These are phyloP conservation scores for Irpex sp. DNA, from an alignment of 1,284 basidiomycete genomes.

Conservation along the genomic window DNA sequence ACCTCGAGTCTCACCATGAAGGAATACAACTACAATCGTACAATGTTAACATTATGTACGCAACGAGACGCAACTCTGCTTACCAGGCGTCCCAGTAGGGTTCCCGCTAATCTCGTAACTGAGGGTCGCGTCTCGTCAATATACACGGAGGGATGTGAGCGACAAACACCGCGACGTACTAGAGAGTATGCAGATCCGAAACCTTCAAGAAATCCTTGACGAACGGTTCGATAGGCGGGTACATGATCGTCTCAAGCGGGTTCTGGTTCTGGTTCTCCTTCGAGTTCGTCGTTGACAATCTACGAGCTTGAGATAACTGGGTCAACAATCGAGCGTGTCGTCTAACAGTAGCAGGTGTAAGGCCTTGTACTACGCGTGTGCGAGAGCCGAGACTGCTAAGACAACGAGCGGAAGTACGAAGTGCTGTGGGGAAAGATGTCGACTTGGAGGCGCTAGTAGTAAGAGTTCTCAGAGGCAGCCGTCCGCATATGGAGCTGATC, in stretches of 20 bases:
- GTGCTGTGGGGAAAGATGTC: background rate
- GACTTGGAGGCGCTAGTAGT: background rate
- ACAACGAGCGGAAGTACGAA: no score
- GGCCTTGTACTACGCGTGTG: no score
- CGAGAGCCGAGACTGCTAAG: no score
- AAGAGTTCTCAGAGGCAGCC: background rate
- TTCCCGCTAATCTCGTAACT: conserved; percentile 83
- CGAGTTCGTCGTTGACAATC: background rate
- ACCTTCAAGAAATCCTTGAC: conserved; percentile 66
- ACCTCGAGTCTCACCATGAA: conserved; percentile 53
- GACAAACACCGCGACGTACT: conserved; percentile 46
- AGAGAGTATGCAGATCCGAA: conserved; percentile 69
- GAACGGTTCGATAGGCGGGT: conserved; percentile 46
- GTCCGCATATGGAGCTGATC: background rate
- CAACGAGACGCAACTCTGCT: conserved; percentile 10
- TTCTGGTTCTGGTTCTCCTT: background rate
- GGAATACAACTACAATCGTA: conserved; percentile 62
- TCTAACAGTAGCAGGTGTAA: no score
- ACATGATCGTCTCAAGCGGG: conserved; percentile 15
- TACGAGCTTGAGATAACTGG: background rate
- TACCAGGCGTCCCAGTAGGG: conserved; percentile 69
- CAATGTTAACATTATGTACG: background rate
- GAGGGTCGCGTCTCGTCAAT: conserved; percentile 1
- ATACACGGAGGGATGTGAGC: background rate
- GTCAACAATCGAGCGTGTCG: background rate